phyloP scores from a whole-genome alignment of 768 basidiomycete genomes.

The Kwoniella newhampshirensis region DNA sequence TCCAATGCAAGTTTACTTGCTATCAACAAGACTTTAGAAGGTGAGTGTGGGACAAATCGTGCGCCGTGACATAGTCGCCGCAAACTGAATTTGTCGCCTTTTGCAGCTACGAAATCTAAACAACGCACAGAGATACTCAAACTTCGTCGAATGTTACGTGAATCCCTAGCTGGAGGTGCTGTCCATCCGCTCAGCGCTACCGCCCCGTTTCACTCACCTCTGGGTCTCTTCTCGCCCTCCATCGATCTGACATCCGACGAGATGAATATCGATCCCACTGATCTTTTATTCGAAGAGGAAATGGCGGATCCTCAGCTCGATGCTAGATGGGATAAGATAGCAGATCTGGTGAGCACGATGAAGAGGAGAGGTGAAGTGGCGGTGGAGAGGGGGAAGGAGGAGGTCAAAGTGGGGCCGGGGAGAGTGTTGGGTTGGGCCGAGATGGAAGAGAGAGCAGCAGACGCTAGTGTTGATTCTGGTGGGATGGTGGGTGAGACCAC shows the following conservation, averaged over 20 bases:
- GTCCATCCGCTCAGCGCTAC: neutral
- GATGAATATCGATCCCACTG: conserved; percentile 6
- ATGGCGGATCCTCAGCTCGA: conserved; percentile 33
- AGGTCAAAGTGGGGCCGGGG: conserved; percentile 14
- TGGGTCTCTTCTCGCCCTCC: conserved; percentile 15
- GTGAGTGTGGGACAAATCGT: conserved; percentile 35
- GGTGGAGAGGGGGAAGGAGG: conserved; percentile 20
- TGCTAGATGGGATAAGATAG: conserved; percentile 36
- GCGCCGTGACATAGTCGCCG: neutral
- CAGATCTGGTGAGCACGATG: conserved; percentile 29
- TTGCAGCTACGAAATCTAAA: conserved; percentile 38
- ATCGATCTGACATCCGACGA: conserved; percentile 5
- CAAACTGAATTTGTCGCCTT: too few species aligned
- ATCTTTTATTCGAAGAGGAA: conserved; percentile 24
- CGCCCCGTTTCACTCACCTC: conserved; percentile 1
- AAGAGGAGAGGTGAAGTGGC: conserved; percentile 28
- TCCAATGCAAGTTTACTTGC: conserved; percentile 48
- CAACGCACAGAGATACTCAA: conserved; percentile 44
- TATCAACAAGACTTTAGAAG: conserved; percentile 49
- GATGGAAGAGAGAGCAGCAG: conserved; percentile 15
- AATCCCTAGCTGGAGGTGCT: conserved; percentile 23
- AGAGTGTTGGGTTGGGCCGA: conserved; percentile 23
- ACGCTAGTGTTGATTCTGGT: too few species aligned
- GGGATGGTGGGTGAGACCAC: too few species aligned
- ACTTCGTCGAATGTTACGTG: conserved; percentile 36